phyloP scores from a whole-genome alignment of 2,329 filamentous ascomycete genomes.

The Meredithiella fracta region DNA sequence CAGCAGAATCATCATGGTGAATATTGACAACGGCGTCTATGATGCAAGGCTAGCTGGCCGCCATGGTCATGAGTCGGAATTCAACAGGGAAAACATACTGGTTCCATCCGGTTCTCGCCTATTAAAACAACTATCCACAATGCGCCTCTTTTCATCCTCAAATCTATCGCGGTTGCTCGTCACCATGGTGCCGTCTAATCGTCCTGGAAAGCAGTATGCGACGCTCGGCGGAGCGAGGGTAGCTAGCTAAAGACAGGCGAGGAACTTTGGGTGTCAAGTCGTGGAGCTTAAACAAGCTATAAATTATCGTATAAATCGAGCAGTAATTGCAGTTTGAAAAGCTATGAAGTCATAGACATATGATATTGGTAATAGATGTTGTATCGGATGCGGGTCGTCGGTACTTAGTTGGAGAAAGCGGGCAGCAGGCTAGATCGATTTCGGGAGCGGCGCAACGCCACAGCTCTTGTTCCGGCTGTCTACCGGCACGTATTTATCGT shows the following conservation, averaged over 20 bases:
- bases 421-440: too few species aligned
- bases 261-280: background rate
- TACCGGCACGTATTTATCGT: too few species aligned
- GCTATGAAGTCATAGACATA: too few species aligned
- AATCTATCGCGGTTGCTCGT: conserved; percentile 49
- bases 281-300: background rate
- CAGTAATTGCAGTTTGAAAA: too few species aligned
- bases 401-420: too few species aligned
- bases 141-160: conserved; percentile 90
- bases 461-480: too few species aligned
- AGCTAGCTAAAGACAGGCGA: background rate
- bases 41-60: background rate
- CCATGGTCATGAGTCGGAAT: too few species aligned
- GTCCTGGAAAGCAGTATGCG: background rate
- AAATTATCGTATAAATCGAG: background rate
- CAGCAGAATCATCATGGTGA: background rate
- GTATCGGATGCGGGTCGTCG: too few species aligned
- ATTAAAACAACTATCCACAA: conserved; percentile 84
- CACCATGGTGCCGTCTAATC: background rate
- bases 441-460: too few species aligned
- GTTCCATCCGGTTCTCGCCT: conserved; percentile 80
- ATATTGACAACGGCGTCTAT: too few species aligned
- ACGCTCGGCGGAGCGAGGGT: background rate
- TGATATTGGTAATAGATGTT: too few species aligned
- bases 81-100: conserved; percentile 37